These are phyloP conservation scores for Erodium moschatum DNA, from an alignment of 441 rosid genomes.

Conservation along the genomic window DNA sequence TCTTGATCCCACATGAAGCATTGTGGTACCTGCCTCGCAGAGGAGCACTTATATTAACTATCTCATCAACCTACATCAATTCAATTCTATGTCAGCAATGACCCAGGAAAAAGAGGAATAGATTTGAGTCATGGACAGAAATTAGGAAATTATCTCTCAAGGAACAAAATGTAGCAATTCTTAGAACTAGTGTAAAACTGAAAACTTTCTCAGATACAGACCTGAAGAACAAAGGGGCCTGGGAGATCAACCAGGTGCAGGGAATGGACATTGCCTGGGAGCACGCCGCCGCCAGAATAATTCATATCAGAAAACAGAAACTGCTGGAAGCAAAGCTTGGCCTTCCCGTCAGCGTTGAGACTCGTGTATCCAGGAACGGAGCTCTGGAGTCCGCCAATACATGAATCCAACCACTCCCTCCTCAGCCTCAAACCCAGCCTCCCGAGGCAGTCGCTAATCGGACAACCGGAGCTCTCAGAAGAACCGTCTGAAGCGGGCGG, in stretches of 20 bases:
- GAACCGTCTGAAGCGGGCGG: too few species aligned
- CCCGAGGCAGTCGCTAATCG: constrained; percentile 35
- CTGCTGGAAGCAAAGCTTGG: constrained; percentile 67
- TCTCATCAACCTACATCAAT: constrained; percentile 75
- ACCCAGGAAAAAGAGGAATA: too few species aligned
- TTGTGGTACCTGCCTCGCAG: constrained; percentile 69
- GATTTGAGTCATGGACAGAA: too few species aligned
- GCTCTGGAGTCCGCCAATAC: constrained; percentile 36
- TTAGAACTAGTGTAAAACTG: background rate
- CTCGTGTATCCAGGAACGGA: constrained; percentile 35
- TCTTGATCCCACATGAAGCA: constrained; percentile 54
- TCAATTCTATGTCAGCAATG: too few species aligned
- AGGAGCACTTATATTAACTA: constrained; percentile 67
- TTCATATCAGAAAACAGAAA: constrained; percentile 79
- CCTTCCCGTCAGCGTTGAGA: constrained; percentile 41
- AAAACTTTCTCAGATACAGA: constrained; percentile 11
- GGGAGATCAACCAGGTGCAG: constrained; percentile 66
- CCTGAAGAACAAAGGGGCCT: constrained; percentile 91
- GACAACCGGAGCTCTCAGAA: constrained; percentile 29
- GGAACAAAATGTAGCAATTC: background rate
- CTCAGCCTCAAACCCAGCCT: constrained; percentile 56
- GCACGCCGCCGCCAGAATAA: constrained; percentile 59
- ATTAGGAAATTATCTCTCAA: background rate
- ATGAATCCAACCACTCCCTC: constrained; percentile 57
- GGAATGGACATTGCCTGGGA: constrained; percentile 55